These are phyloP conservation scores for Fomitopsis betulina DNA, from an alignment of 1,284 basidiomycete species.

Conservation along the genomic window DNA sequence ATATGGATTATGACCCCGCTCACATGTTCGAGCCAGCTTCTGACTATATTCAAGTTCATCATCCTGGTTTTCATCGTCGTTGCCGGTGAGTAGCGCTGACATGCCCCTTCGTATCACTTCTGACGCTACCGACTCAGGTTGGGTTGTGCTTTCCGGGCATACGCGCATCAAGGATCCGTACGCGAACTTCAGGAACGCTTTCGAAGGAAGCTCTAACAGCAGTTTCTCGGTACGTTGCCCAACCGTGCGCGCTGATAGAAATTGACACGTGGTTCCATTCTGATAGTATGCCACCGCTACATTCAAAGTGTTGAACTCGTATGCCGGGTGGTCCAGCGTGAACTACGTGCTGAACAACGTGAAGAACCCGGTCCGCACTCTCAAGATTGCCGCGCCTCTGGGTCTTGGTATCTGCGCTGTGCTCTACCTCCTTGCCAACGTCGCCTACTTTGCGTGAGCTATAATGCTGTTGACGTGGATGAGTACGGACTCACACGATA, in stretches of 20 bases:
- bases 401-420: slow-evolving; percentile 51
- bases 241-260: not conserved
- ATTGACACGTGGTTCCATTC: too few relatives aligned
- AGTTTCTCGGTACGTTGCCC: slow-evolving; percentile 51
- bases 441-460: slow-evolving; percentile 68
- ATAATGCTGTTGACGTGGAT: slow-evolving; percentile 21
- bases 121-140: slow-evolving; percentile 25
- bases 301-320: slow-evolving; percentile 54
- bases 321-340: slow-evolving; percentile 33
- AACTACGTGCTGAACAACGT: slow-evolving; percentile 54
- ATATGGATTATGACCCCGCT: not conserved
- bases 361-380: slow-evolving; percentile 58
- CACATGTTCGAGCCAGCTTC: slow-evolving; percentile 14
- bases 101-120: slow-evolving; percentile 13
- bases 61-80: slow-evolving; percentile 52
- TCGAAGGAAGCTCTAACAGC: slow-evolving; percentile 56
- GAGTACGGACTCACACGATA: not conserved
- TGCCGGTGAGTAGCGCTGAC: slow-evolving; percentile 28
- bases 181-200: slow-evolving; percentile 36
- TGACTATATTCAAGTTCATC: slow-evolving; percentile 61
- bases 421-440: slow-evolving; percentile 58
- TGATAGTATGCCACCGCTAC: slow-evolving; percentile 48
- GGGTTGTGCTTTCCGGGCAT: slow-evolving; percentile 42
- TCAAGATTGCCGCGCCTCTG: slow-evolving; percentile 63
- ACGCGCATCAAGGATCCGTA: slow-evolving; percentile 41